phyloP scores from a whole-genome alignment of 2,329 filamentous ascomycete species.

The Ophiostoma triangulosporum region DNA sequence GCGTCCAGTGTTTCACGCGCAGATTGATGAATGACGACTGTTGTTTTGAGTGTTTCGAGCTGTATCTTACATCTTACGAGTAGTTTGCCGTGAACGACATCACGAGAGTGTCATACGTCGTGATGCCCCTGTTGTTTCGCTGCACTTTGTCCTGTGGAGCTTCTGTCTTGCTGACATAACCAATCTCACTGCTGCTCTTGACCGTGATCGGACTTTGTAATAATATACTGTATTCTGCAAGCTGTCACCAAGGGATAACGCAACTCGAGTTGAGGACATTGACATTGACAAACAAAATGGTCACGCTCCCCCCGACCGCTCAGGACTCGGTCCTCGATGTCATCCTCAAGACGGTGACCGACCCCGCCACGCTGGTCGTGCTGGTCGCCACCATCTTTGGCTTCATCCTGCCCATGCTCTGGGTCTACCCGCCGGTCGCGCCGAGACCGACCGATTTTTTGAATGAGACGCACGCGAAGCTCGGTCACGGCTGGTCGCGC shows the following conservation, averaged over 20 bases:
- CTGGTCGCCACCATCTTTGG: conserved; percentile 31
- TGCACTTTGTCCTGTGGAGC: too few relatives aligned
- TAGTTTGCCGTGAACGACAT: neutral
- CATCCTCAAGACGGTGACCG: neutral
- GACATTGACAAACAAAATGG: too few relatives aligned
- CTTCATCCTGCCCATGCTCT: conserved; percentile 39
- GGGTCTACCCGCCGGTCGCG: conserved; percentile 41
- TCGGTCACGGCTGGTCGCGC: conserved; percentile 27
- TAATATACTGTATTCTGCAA: too few relatives aligned
- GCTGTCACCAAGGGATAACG: too few relatives aligned
- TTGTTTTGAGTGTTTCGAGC: neutral
- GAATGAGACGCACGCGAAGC: conserved; percentile 37
- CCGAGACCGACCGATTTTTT: conserved; percentile 40
- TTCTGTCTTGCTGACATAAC: too few relatives aligned
- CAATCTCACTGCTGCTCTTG: too few relatives aligned
- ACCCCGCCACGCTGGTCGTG: conserved; percentile 19
- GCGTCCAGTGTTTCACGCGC: neutral
- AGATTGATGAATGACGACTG: neutral
- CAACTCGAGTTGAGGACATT: too few relatives aligned
- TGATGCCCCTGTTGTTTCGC: neutral
- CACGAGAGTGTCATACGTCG: neutral
- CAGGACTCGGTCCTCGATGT: neutral
- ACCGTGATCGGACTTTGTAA: too few relatives aligned
- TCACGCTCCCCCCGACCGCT: neutral
- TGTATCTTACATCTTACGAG: neutral